These are phyloP conservation scores for Apiotrichum veenhuisii DNA, from an alignment of 1,284 basidiomycete species.

Conservation along the genomic window DNA sequence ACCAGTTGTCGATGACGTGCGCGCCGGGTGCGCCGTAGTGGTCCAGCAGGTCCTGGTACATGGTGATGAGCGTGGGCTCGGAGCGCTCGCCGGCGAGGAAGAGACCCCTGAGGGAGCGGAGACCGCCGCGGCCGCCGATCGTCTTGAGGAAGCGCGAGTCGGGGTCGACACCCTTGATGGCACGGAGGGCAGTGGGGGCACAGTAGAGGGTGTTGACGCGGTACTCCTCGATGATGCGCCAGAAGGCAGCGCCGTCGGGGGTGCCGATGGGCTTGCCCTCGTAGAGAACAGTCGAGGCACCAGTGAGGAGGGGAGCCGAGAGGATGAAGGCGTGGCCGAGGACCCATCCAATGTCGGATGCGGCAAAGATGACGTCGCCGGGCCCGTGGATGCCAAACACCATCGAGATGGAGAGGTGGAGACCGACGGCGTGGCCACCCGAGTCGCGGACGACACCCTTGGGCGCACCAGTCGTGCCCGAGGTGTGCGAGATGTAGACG, in stretches of 20 bases:
- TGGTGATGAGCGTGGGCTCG: slow-evolving; percentile 19
- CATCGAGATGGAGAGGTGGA: slow-evolving; percentile 79
- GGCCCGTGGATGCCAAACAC: slow-evolving; percentile 79
- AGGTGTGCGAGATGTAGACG: slow-evolving; percentile 59
- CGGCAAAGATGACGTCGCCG: slow-evolving; percentile 45
- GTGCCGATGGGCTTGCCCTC: slow-evolving; percentile 88
- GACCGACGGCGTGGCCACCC: slow-evolving; percentile 82
- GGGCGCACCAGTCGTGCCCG: slow-evolving; percentile 88
- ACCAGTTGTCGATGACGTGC: slow-evolving; percentile 83
- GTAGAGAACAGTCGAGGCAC: slow-evolving; percentile 84
- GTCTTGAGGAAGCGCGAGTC: slow-evolving; percentile 12
- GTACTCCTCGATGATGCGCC: slow-evolving; percentile 86
- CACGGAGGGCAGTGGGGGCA: slow-evolving; percentile 60
- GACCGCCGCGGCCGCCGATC: slow-evolving; percentile 14
- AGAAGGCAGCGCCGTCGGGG: slow-evolving; percentile 87
- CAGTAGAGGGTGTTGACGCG: slow-evolving; percentile 87
- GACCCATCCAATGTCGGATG: slow-evolving; percentile 97
- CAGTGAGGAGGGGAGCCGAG: slow-evolving; percentile 76
- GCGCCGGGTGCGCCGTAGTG: slow-evolving; percentile 15
- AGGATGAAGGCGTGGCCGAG: slow-evolving; percentile 94
- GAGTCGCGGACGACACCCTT: slow-evolving; percentile 94
- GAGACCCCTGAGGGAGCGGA: slow-evolving; percentile 16
- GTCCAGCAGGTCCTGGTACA: slow-evolving; percentile 23
- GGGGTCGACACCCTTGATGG: slow-evolving; percentile 25
- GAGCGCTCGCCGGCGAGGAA: slow-evolving; percentile 25